Percentiles rank a stretch among this genome's conserved stretches.
phyloP scores from a whole-genome alignment of 805 yeast genomes.

The Candida bentonensis region DNA sequence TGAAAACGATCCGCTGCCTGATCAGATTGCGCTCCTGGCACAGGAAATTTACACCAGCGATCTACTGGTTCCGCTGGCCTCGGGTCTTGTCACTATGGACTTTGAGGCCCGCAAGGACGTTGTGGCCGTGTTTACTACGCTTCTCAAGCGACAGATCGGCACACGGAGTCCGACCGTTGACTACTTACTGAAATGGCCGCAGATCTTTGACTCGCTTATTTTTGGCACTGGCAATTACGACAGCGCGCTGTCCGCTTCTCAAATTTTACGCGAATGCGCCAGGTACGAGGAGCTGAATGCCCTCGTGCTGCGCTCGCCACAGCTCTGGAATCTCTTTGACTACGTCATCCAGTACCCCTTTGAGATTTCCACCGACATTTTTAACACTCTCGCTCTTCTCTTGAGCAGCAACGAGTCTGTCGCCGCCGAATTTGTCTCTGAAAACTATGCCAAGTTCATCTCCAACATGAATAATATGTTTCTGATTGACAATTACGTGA shows the following conservation, averaged over 20 bases:
- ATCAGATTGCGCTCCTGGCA: constrained; percentile 60
- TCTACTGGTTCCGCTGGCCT: constrained; percentile 45
- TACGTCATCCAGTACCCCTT: constrained; percentile 66
- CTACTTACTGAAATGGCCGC: constrained; percentile 55
- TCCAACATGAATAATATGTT: constrained; percentile 53
- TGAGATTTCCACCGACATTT: constrained; percentile 84
- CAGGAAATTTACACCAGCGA: constrained; percentile 68
- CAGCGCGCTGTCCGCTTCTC: constrained; percentile 58
- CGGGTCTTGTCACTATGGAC: constrained; percentile 52
- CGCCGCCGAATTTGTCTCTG: constrained; percentile 54
- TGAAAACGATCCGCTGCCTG: constrained; percentile 38
- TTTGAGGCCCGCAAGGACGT: constrained; percentile 87
- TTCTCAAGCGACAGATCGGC: constrained; percentile 67
- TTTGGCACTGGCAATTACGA: constrained; percentile 65
- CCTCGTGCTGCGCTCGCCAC: constrained; percentile 41
- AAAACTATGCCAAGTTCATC: constrained; percentile 45
- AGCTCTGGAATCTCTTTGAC: constrained; percentile 71
- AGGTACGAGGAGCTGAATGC: constrained; percentile 59
- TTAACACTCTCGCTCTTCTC: constrained; percentile 59
- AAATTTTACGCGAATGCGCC: constrained; percentile 72
- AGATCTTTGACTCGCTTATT: constrained; percentile 46
- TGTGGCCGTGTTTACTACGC: constrained; percentile 51
- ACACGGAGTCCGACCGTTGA: constrained; percentile 73
- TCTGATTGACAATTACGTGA: constrained; percentile 71
- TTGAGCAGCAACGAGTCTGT: constrained; percentile 55